Evolutionary conservation across 352 stramenopile species (phyloP), one percentile per base, ranked within the genome.

Genomic region (Phytophthora idaei): DNA sequence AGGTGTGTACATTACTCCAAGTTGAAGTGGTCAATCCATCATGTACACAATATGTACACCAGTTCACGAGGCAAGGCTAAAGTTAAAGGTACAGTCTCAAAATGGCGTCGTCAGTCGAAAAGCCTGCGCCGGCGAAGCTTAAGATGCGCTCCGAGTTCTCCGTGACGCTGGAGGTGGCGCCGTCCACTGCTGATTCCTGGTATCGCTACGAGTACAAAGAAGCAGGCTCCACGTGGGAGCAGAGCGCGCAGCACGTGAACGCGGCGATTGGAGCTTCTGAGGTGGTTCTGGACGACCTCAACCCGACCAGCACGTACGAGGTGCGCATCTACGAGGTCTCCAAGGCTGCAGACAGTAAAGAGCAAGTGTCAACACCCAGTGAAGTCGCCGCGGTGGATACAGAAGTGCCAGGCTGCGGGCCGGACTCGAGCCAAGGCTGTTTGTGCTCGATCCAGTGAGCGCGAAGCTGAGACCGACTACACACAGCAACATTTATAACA

Each of bases 231-330:
- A 71, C 62, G 21, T 90, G 80, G 73, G 68, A 74, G 21, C 56
- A 72, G 9, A 46, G 58, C 27, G 68, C 70, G 4, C 68, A 79
- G 46, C 57, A 49, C 15, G 61, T 92, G 39, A 78, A 92, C 56
- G 71, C 76, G 12, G 55, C 77, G 41, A 29, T 70, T 0, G 74
- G 75, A 6, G 82, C 79, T 5, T 67, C 59, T 4, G 73, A 84
- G 29, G 79, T 93, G 49, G 28, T 92, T 64, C 76, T 96, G 53
- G 87, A 96, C 68, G 89, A 96, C 54, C 74, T 96, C 12, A 94
- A 94, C 76, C 89, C 89, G 28, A 95, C 89, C 44, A 92, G 87
- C 80, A 90, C 89, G 45, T 96, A 96, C 72, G 82, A 96, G 62
- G 83, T 96, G 59, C 87, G 89, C 46, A 73, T 96, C 47, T 92